Evolutionary conservation across 2,329 filamentous ascomycete genomes (phyloP), one percentile per base, ranked within the genome.

Genomic region (Penicillium sp.): DNA sequence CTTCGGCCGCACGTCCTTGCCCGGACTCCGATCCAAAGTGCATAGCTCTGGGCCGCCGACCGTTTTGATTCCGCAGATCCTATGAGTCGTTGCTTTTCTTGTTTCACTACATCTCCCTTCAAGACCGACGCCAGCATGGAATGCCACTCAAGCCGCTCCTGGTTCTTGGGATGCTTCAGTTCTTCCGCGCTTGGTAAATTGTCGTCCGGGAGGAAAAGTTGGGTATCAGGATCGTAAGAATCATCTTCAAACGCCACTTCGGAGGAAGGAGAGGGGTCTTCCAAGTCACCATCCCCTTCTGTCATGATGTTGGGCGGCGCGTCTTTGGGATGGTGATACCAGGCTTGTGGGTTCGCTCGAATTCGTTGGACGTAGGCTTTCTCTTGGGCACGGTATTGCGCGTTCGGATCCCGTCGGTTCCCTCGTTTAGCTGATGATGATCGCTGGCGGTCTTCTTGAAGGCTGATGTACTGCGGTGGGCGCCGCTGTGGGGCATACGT

Each of bases 121-220:
- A 99, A 78, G 4, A 99, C 94, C 15, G 93, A 95, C 56, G 93
- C 90, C 54, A 99, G 78, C 94, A 99, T 99, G 3, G 91, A 91
- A 75, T 99, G 92, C 94, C 94, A 99, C 75, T 99, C 94, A 25
- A 99, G 79, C 42, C 93, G 82, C 73, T 97, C 94, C 58, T 92
- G 83, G 68, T 92, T 97, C 60, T 87, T 86, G 1, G 91, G 89
- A 65, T 97, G 89, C 72, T 89, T 88, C 50, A 97, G 75, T 71
- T 99, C 94, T 67, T 97, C 94, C 25, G 90, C 82, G 4, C 90
- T 94, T 1, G 92, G 92, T 65, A 94, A 89, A 61, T 91, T 84
- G 62, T 94, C 88, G 66, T 97, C 91, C 55, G 90, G 89, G 68
- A 96, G 92, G 66, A 96, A 96, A 70, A 97, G 86, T 68, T 96